Base-by-base conservation (phyloP, 441 rosid species). In the Gossypium trilobum region DNA sequence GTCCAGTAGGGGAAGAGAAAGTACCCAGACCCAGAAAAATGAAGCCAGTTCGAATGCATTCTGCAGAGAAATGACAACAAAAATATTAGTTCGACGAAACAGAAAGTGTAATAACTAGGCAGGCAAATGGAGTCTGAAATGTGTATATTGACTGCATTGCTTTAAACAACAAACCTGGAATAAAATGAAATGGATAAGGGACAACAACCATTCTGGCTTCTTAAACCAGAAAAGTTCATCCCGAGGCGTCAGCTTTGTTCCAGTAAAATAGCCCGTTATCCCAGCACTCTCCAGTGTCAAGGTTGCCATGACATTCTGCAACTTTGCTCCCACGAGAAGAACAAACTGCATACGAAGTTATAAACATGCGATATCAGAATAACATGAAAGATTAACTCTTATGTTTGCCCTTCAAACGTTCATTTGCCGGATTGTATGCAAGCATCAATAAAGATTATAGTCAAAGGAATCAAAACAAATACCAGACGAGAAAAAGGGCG, bases 21-120 rank as follows among this genome's bases (percentile, higher is more conserved):
- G 68, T 90, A 89, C 97, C 99, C 97, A 94, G 70, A 90, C 89
- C 99, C 99, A 91, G 81, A 91, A 90, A 86, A 91, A 94, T 0
- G 99, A 89, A 70, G 99, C 99, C 81, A 89, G 69, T 39, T 89
- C 93, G 46, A 89, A 89, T 42, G 92, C 83, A 69, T 85, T 85
- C 88, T 85, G 85, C 82, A 70, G 51, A 59, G 56, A 17, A 48
- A 77, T 1, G 17, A 44, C 8, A 61, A 69, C 44, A 73, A 6
- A 63, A 10, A 25, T 63, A 62, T 80, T 71, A 84, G 74, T 50
- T 50, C 2, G 4, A 65, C 0, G 20, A 46, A 23, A 48, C 3
- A 19, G 22, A n/a, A 23, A 36, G 7, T 1, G 22, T 46, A 46
- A 27, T 27, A 68, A 27, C 27, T 25, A 27, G 23, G 23, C 44